Percentiles rank a stretch among this genome's conserved stretches.
phyloP scores from a whole-genome alignment of 495 filamentous ascomycete species.

The Annulohypoxylon maeteangense region DNA sequence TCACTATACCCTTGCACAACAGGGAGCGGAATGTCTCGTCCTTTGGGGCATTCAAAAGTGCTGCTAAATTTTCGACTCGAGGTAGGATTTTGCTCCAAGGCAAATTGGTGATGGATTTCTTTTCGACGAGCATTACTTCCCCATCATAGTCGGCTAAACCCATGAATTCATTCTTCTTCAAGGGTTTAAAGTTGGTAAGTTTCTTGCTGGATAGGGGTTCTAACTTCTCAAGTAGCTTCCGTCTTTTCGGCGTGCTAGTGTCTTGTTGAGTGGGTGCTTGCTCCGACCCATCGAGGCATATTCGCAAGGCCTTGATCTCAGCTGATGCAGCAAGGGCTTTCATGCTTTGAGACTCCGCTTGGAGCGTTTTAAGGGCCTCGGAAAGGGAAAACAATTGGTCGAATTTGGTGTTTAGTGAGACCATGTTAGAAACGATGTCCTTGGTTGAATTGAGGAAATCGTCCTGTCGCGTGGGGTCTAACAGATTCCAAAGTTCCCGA shows the following conservation, averaged over 20 bases:
- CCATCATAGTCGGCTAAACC: background rate
- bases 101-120: background rate
- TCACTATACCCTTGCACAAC: background rate
- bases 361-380: background rate
- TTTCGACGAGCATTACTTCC: background rate
- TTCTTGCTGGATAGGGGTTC: background rate
- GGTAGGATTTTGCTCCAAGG: background rate
- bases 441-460: constrained; percentile 4
- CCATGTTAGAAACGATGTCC: background rate
- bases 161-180: background rate
- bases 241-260: background rate
- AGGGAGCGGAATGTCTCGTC: constrained; percentile 1
- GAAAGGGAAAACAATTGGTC: background rate
- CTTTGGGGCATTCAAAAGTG: background rate
- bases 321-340: background rate
- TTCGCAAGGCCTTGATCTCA: background rate
- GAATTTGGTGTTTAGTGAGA: background rate
- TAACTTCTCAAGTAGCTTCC: background rate
- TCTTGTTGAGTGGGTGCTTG: background rate
- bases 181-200: background rate
- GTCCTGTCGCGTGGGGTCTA: background rate
- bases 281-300: background rate
- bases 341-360: background rate
- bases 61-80: background rate
- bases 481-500: background rate